phyloP scores from a whole-genome alignment of 139 green algal species.

The Tetraselmis chui region DNA sequence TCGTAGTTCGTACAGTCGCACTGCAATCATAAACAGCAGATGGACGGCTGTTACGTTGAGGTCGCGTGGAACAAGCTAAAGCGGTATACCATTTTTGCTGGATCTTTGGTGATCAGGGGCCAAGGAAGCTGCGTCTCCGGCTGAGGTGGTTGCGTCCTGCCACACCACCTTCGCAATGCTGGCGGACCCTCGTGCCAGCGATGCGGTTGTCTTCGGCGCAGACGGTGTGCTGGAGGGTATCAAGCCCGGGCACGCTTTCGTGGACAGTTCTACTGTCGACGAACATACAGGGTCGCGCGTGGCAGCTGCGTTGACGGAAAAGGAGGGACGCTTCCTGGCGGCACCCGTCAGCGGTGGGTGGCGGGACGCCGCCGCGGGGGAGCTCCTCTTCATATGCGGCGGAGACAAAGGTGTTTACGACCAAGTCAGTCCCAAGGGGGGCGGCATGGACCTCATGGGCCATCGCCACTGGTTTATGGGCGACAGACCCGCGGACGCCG shows the following conservation, averaged over 20 bases:
- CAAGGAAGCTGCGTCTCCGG: not conserved
- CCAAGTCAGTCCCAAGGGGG: not conserved
- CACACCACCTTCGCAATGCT: slow-evolving; percentile 6
- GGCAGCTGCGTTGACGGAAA: not conserved
- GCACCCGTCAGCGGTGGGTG: slow-evolving; percentile 20
- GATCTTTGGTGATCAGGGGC: too few species aligned
- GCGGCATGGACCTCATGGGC: slow-evolving; percentile 13
- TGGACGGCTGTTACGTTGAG: too few species aligned
- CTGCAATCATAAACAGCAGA: too few species aligned
- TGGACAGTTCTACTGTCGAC: slow-evolving; percentile 2
- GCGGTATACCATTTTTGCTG: too few species aligned
- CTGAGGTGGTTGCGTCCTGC: not conserved
- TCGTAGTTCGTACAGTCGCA: too few species aligned
- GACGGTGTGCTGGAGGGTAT: slow-evolving; percentile 2
- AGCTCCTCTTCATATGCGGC: slow-evolving; percentile 19
- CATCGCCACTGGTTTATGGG: slow-evolving; percentile 7
- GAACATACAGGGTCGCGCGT: not conserved
- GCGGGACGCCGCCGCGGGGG: slow-evolving; percentile 11
- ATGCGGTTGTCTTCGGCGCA: not conserved
- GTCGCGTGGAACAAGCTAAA: too few species aligned
- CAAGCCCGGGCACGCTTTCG: not conserved
- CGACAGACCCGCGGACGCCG: not conserved
- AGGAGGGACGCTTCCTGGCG: slow-evolving; percentile 12
- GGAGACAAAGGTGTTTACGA: slow-evolving; percentile 11
- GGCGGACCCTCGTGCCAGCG: not conserved